phyloP scores from a whole-genome alignment of 345 rosid species.

The Passiflora organensis region DNA sequence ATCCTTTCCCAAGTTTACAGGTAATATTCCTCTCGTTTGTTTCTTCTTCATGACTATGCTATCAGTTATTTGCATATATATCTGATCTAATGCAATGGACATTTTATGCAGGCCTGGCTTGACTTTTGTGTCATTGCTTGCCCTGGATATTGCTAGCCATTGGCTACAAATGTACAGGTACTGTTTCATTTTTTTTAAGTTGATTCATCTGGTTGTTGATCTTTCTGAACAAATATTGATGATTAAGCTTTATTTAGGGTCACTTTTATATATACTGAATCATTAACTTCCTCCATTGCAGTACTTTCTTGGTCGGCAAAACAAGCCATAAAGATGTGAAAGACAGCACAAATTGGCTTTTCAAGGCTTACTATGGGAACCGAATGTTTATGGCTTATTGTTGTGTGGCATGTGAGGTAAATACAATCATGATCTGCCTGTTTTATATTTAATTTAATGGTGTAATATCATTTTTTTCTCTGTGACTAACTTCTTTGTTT shows the following conservation, averaged over 20 bases:
- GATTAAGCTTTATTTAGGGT: neutral
- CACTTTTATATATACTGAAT: constrained; percentile 7
- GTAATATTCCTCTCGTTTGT: constrained; percentile 22
- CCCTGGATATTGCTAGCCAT: constrained; percentile 87
- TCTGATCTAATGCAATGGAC: constrained; percentile 3
- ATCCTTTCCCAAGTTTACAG: constrained; percentile 85
- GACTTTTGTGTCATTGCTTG: constrained; percentile 71
- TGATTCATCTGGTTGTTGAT: neutral
- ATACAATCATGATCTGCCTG: neutral
- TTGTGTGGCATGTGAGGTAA: constrained; percentile 92
- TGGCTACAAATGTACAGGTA: constrained; percentile 98
- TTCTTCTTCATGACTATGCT: neutral
- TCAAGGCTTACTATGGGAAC: constrained; percentile 85
- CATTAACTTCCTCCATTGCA: constrained; percentile 34
- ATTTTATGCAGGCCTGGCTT: constrained; percentile 74
- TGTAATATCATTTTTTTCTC: neutral
- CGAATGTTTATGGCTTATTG: constrained; percentile 91
- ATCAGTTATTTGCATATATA: neutral
- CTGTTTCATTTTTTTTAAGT: neutral
- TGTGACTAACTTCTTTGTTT: constrained; percentile 7
- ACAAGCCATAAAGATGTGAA: constrained; percentile 90
- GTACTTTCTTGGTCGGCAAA: constrained; percentile 86
- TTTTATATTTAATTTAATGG: neutral
- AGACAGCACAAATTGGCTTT: constrained; percentile 91
- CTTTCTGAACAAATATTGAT: neutral